Conservation (phyloP, 345 rosid genomes). For the Lumnitzera littorea region DNA sequence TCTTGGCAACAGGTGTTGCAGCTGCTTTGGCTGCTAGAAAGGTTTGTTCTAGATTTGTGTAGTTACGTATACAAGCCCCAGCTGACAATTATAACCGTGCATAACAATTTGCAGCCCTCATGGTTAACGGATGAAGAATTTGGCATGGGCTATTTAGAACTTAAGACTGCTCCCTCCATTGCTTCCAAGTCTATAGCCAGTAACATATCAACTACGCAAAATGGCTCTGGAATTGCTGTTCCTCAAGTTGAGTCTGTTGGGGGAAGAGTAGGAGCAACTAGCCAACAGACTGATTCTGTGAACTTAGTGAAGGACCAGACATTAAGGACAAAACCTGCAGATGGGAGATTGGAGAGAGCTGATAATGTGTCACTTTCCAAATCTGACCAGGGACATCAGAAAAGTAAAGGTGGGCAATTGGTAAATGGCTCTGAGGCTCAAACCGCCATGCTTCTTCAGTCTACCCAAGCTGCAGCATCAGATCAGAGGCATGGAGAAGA, state of each 20-base stretch:
- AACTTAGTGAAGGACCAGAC: slow-evolving; percentile 53
- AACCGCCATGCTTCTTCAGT: slow-evolving; percentile 22
- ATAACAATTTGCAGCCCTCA: slow-evolving; percentile 51
- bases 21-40: slow-evolving; percentile 97
- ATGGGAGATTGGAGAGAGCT: slow-evolving; percentile 60
- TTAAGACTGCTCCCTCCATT: slow-evolving; percentile 61
- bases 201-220: slow-evolving; percentile 29
- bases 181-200: slow-evolving; percentile 47
- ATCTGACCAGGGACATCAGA: slow-evolving; percentile 54
- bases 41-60: slow-evolving; percentile 35
- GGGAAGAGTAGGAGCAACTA: slow-evolving; percentile 29
- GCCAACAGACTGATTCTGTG: slow-evolving; percentile 54
- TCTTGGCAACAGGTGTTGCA: slow-evolving; percentile 96
- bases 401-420: slow-evolving; percentile 44
- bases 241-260: slow-evolving; percentile 51
- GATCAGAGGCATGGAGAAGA: slow-evolving; percentile 56
- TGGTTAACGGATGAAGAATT: slow-evolving; percentile 99
- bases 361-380: slow-evolving; percentile 38
- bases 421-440: slow-evolving; percentile 48
- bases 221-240: slow-evolving; percentile 37
- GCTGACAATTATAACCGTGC: background rate
- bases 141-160: slow-evolving; percentile 96
- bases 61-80: background rate
- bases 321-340: slow-evolving; percentile 50
- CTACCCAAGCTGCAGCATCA: slow-evolving; percentile 32